Conservation (phyloP, 2,329 filamentous ascomycete genomes). For the Neoscytalidium dimidiatum region DNA sequence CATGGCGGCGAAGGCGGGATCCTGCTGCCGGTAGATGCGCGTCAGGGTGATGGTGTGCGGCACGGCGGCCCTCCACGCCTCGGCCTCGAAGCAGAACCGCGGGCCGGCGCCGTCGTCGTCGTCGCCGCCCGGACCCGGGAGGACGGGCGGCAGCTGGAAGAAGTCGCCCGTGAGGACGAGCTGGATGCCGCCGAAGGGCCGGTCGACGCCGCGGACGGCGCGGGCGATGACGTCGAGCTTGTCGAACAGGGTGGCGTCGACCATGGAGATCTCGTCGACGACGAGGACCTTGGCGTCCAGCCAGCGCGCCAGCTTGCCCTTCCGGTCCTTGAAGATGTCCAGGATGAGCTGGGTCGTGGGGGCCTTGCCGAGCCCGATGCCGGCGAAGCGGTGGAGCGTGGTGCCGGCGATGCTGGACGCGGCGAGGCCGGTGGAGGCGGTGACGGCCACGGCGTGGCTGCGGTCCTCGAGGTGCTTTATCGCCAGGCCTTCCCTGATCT, state of each 20-base stretch:
- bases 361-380: conserved; percentile 26
- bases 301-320: conserved; percentile 29
- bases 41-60: not conserved
- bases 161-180: conserved; percentile 62
- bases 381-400: conserved; percentile 60
- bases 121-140: conserved; percentile 28
- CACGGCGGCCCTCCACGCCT: conserved; percentile 46
- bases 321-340: conserved; percentile 20
- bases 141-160: conserved; percentile 58
- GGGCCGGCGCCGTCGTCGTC: conserved; percentile 28
- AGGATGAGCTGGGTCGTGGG: not conserved
- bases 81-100: conserved; percentile 53
- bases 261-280: conserved; percentile 69
- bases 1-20: not conserved
- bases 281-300: conserved; percentile 50
- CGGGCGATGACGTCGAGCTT: conserved; percentile 54
- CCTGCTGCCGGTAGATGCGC: not conserved
- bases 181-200: conserved; percentile 53
- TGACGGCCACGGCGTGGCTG: conserved; percentile 32
- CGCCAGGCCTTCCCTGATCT: conserved; percentile 46
- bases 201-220: conserved; percentile 28
- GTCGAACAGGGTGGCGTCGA: conserved; percentile 58
- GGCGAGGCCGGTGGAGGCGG: conserved; percentile 63
- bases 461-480: not conserved
- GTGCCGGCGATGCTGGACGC: conserved; percentile 59